These are phyloP conservation scores for Nicotiana rustica DNA, from an alignment of 305 asterid genomes.

Conservation along the genomic window DNA sequence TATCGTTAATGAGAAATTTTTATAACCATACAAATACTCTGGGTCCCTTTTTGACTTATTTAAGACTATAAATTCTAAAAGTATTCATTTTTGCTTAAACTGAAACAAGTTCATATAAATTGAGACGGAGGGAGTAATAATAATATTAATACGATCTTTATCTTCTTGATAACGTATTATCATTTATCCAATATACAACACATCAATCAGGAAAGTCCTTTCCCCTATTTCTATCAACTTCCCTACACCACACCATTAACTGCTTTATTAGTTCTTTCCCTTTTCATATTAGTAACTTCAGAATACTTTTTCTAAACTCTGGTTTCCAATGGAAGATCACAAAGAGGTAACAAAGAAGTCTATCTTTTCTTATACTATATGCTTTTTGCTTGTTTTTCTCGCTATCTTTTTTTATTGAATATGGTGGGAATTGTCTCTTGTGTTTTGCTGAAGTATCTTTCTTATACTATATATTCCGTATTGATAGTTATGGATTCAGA, in stretches of 20 bases:
- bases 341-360: conserved; percentile 19
- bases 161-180: background rate
- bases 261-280: background rate
- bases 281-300: background rate
- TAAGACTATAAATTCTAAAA: too few relatives aligned
- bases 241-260: background rate
- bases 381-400: background rate
- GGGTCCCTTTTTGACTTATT: too few relatives aligned
- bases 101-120: too few relatives aligned
- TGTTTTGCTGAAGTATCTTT: background rate
- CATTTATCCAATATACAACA: background rate
- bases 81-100: too few relatives aligned
- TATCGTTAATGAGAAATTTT: too few relatives aligned
- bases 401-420: background rate
- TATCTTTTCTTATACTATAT: background rate
- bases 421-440: background rate
- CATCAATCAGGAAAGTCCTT: background rate
- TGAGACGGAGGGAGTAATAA: too few relatives aligned
- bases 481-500: too few relatives aligned
- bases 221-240: background rate
- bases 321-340: conserved; percentile 12
- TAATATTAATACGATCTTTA: too few relatives aligned
- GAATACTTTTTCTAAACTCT: background rate
- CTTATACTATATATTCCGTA: background rate
- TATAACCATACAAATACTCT: too few relatives aligned